Conservation (phyloP, 371 early-diverging fungal genomes). For the Mortierella sp. region DNA sequence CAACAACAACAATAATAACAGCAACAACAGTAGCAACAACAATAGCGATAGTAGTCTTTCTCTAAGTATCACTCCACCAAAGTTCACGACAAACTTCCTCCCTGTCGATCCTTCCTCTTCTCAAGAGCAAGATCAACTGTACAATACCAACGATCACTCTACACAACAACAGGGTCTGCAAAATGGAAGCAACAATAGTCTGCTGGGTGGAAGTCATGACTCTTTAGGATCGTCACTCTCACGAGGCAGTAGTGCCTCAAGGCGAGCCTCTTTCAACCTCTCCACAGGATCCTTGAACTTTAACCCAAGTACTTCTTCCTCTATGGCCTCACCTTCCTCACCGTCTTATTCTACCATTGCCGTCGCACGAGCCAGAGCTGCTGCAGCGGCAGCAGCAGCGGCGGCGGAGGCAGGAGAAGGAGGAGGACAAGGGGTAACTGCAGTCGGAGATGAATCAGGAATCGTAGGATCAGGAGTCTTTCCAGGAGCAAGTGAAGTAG, state of each 20-base stretch:
- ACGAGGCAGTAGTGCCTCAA: not conserved
- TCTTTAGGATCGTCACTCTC: conserved; percentile 22
- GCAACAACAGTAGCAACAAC: conserved; percentile 13
- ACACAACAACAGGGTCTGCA: conserved; percentile 10
- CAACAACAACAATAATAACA: conserved; percentile 11
- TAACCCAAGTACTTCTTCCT: conserved; percentile 20
- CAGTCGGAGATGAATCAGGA: conserved; percentile 9
- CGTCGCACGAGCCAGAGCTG: conserved; percentile 50
- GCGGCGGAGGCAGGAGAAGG: conserved; percentile 12
- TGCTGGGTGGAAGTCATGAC: conserved; percentile 10
- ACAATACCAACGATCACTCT: not conserved
- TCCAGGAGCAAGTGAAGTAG: conserved; percentile 24
- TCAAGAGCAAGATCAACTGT: not conserved
- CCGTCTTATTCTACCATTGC: conserved; percentile 54
- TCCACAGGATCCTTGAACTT: conserved; percentile 38
- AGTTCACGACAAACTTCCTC: conserved; percentile 5
- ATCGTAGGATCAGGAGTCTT: conserved; percentile 39
- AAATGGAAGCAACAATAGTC: conserved; percentile 10
- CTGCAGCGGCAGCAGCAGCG: conserved; percentile 38
- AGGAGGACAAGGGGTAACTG: conserved; percentile 4
- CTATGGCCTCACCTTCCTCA: conserved; percentile 48
- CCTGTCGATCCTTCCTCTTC: conserved; percentile 9
- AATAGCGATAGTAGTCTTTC: conserved; percentile 1
- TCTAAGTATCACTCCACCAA: conserved; percentile 49
- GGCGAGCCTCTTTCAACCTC: conserved; percentile 40